Percentiles rank a stretch among this genome's conserved stretches.
phyloP scores from a whole-genome alignment of 371 early-diverging fungal species.

The Saksenaea vasiformis region DNA sequence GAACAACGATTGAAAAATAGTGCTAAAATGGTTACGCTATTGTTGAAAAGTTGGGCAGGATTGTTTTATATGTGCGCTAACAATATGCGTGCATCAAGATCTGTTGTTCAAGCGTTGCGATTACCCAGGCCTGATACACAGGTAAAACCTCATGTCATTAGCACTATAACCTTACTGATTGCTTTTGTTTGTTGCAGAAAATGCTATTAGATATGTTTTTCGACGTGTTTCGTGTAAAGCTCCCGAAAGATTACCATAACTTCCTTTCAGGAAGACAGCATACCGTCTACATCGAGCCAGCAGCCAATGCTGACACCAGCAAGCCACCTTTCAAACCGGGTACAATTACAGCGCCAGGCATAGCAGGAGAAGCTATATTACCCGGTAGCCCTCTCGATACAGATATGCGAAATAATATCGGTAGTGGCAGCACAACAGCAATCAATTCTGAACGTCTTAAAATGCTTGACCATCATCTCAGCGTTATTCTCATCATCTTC shows the following conservation, averaged over 20 bases:
- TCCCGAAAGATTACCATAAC: slow-evolving; percentile 66
- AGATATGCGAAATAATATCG: neutral
- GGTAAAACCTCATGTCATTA: slow-evolving; percentile 37
- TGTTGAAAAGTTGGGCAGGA: slow-evolving; percentile 82
- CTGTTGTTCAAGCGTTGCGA: slow-evolving; percentile 74
- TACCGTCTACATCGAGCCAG: slow-evolving; percentile 42
- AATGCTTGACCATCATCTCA: slow-evolving; percentile 72
- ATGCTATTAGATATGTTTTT: slow-evolving; percentile 77
- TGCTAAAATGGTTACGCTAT: slow-evolving; percentile 58
- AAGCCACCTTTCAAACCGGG: slow-evolving; percentile 12
- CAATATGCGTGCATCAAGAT: slow-evolving; percentile 69
- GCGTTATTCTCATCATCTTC: slow-evolving; percentile 74
- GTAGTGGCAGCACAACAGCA: slow-evolving; percentile 22
- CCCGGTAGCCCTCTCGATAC: neutral
- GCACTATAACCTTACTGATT: neutral
- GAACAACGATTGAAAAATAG: slow-evolving; percentile 69
- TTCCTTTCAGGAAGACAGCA: slow-evolving; percentile 54
- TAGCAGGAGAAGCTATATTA: neutral
- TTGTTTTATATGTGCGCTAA: slow-evolving; percentile 77
- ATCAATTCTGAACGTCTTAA: slow-evolving; percentile 53
- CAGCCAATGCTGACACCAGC: slow-evolving; percentile 13
- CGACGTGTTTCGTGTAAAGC: slow-evolving; percentile 72
- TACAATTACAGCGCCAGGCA: neutral
- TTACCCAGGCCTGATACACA: slow-evolving; percentile 77
- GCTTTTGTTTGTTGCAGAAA: slow-evolving; percentile 51